These are phyloP conservation scores for Candida koratica DNA, from an alignment of 805 yeast genomes.

Conservation along the genomic window DNA sequence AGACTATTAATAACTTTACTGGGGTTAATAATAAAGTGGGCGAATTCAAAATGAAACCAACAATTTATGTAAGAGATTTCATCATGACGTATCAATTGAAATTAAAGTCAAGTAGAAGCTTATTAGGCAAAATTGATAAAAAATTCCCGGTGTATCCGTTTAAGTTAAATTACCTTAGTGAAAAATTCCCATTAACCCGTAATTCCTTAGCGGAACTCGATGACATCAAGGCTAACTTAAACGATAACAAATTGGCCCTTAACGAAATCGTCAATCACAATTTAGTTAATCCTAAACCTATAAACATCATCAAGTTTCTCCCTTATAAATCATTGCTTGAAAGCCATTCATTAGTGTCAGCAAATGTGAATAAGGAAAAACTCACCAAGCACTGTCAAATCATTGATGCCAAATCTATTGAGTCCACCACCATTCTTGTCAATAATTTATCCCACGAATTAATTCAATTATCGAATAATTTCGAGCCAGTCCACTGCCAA, in stretches of 20 bases:
- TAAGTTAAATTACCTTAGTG: slow-evolving; percentile 71
- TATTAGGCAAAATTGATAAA: slow-evolving; percentile 68
- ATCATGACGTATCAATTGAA: slow-evolving; percentile 77
- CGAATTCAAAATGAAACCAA: slow-evolving; percentile 55
- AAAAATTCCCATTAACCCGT: slow-evolving; percentile 54
- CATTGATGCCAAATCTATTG: slow-evolving; percentile 69
- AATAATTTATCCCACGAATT: slow-evolving; percentile 49
- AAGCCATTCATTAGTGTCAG: slow-evolving; percentile 61
- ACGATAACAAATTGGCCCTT: slow-evolving; percentile 67
- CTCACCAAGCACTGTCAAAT: slow-evolving; percentile 44
- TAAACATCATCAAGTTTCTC: slow-evolving; percentile 66
- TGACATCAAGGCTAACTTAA: slow-evolving; percentile 51
- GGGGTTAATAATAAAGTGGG: slow-evolving; percentile 57
- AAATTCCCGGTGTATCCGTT: slow-evolving; percentile 85
- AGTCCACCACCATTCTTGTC: slow-evolving; percentile 62
- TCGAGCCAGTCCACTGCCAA: slow-evolving; percentile 84
- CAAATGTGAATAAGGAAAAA: slow-evolving; percentile 64
- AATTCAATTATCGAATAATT: slow-evolving; percentile 69
- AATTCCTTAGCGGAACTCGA: slow-evolving; percentile 36
- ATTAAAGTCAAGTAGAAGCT: slow-evolving; percentile 66
- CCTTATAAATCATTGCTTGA: slow-evolving; percentile 69
- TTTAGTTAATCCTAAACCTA: slow-evolving; percentile 69
- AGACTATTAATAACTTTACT: slow-evolving; percentile 58
- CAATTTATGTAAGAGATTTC: slow-evolving; percentile 80
- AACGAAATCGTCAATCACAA: slow-evolving; percentile 77